Evolutionary conservation across 2,329 filamentous ascomycete genomes (phyloP).

Genomic region (Penicillium decumbens): DNA sequence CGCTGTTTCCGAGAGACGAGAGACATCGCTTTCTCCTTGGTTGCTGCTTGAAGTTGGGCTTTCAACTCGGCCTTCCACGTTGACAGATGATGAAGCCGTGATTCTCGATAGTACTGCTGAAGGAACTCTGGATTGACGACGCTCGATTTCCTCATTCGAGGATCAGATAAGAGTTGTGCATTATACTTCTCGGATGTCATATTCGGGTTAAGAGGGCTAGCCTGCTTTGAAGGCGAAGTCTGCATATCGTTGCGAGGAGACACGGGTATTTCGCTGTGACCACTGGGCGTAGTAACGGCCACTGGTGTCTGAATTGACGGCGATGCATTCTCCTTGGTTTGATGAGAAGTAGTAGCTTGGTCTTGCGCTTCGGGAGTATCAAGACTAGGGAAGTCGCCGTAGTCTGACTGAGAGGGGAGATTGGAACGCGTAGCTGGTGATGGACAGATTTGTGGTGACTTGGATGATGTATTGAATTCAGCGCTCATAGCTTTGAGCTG

Average conservation of each 20-base stretch:
- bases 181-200: conserved; percentile 93
- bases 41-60: conserved; percentile 74
- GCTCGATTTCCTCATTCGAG: conserved; percentile 79
- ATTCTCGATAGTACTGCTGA: conserved; percentile 92
- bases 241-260: not conserved
- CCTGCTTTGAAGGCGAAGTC: conserved; percentile 19
- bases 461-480: conserved; percentile 9
- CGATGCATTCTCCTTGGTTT: not conserved
- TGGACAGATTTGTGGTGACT: not conserved
- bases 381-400: conserved; percentile 39
- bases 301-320: not conserved
- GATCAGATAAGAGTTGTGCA: conserved; percentile 74
- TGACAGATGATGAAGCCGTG: conserved; percentile 87
- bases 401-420: conserved; percentile 41
- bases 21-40: conserved; percentile 59
- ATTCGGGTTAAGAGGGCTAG: conserved; percentile 33
- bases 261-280: not conserved
- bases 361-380: conserved; percentile 16
- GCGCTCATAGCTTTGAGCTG: conserved; percentile 54
- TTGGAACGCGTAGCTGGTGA: conserved; percentile 4
- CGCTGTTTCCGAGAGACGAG: conserved; percentile 50
- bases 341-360: not conserved
- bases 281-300: not conserved
- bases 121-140: conserved; percentile 91
- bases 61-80: conserved; percentile 97